phyloP scores from a whole-genome alignment of 345 rosid species.

The Eucalyptus dawsonii region DNA sequence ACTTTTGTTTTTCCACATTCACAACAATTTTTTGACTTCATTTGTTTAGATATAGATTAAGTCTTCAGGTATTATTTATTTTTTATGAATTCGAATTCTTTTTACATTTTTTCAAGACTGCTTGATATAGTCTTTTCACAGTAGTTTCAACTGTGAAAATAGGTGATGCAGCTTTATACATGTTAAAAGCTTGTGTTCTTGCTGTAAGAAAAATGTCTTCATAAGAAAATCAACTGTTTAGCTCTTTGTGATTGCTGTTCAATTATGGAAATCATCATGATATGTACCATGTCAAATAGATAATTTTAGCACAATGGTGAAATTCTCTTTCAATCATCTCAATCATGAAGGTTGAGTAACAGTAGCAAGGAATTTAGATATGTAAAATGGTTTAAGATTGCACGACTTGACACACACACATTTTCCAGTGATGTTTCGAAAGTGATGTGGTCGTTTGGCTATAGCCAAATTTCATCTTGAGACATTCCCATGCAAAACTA shows the following conservation, averaged over 20 bases:
- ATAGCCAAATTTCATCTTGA: neutral
- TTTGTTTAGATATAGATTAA: neutral
- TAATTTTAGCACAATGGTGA: neutral
- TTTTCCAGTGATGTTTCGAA: neutral
- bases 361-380: neutral
- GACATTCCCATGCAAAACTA: rapidly evolving
- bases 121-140: rapidly evolving
- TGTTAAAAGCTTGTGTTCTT: neutral
- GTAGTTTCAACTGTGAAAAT: neutral
- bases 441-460: neutral
- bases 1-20: neutral
- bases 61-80: neutral
- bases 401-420: rapidly evolving
- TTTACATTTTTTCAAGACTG: neutral
- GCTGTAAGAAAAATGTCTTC: neutral
- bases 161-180: neutral
- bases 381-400: neutral
- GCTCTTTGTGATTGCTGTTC: neutral
- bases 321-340: neutral
- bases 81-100: neutral
- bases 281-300: neutral
- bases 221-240: neutral
- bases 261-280: neutral
- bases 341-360: neutral
- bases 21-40: neutral